Evolutionary conservation across 768 basidiomycete genomes (phyloP).

Genomic region (Cystoderma amianthinum): DNA sequence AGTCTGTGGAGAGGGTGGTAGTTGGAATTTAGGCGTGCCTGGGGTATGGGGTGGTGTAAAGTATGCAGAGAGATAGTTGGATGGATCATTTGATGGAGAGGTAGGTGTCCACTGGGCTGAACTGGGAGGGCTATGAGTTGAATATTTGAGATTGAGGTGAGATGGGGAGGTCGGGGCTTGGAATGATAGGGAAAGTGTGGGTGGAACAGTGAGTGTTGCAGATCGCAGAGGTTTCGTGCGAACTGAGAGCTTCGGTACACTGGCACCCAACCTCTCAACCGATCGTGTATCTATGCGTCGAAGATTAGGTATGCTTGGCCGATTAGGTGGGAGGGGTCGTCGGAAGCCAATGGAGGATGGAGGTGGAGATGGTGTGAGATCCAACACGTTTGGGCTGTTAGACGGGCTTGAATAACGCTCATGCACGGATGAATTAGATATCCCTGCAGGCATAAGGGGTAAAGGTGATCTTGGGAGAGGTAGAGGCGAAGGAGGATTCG

Average conservation of each 20-base stretch:
- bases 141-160: slow-evolving; percentile 53
- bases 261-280: slow-evolving; percentile 37
- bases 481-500: slow-evolving; percentile 22
- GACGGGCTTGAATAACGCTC: slow-evolving; percentile 5
- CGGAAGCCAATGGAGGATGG: slow-evolving; percentile 57
- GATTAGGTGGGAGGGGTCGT: slow-evolving; percentile 41
- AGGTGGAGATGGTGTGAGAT: slow-evolving; percentile 56
- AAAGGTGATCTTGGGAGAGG: slow-evolving; percentile 39
- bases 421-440: slow-evolving; percentile 24
- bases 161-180: slow-evolving; percentile 45
- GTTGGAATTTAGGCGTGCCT: slow-evolving; percentile 33
- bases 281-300: slow-evolving; percentile 57
- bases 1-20: slow-evolving; percentile 55
- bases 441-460: slow-evolving; percentile 48
- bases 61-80: slow-evolving; percentile 41
- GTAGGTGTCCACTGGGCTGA: slow-evolving; percentile 37
- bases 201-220: slow-evolving; percentile 50
- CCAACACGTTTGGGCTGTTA: slow-evolving; percentile 18
- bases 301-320: slow-evolving; percentile 60
- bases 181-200: slow-evolving; percentile 26
- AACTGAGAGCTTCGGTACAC: slow-evolving; percentile 53
- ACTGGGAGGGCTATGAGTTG: slow-evolving; percentile 49
- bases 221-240: slow-evolving; percentile 54
- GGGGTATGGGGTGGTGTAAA: slow-evolving; percentile 50
- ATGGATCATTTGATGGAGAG: slow-evolving; percentile 24